Conservation (phyloP, 768 basidiomycete species). For the Rhizopogon vesiculosus region DNA sequence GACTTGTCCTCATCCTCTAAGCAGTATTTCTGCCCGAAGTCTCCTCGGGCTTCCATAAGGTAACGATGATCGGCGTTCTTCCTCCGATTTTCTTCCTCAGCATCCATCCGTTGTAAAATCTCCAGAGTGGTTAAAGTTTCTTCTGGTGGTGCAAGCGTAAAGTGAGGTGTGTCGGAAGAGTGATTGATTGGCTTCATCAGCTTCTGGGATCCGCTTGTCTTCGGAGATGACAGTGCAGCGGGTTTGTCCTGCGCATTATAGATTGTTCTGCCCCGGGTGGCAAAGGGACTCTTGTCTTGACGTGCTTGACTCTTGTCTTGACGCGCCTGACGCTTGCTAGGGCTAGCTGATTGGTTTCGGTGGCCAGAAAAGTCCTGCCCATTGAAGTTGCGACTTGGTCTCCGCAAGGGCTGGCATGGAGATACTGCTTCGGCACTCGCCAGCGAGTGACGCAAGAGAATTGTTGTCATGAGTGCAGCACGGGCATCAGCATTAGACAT, state of each 20-base stretch:
- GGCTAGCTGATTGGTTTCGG: neutral
- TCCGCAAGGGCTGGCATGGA: conserved; percentile 1
- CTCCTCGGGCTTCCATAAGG: conserved; percentile 3
- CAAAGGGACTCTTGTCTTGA: conserved; percentile 3
- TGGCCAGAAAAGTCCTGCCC: neutral
- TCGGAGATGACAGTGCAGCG: neutral
- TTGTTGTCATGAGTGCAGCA: conserved; percentile 25
- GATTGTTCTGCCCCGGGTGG: conserved; percentile 23
- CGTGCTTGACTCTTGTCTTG: neutral
- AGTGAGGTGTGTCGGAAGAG: neutral
- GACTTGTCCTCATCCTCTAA: neutral
- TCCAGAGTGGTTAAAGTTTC: neutral
- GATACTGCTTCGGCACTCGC: conserved; percentile 7
- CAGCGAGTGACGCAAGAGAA: conserved; percentile 21
- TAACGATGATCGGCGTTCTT: conserved; percentile 1
- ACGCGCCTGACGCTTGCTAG: neutral
- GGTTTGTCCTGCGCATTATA: conserved; percentile 14
- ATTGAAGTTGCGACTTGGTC: conserved; percentile 4
- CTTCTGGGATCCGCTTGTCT: neutral
- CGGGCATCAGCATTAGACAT: conserved; percentile 28
- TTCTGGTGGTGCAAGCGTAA: neutral
- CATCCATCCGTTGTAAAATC: conserved; percentile 16
- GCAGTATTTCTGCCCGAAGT: neutral
- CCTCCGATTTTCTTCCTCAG: conserved; percentile 13
- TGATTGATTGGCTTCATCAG: neutral